phyloP scores from a whole-genome alignment of 768 basidiomycete genomes.

The Lactarius sp. region DNA sequence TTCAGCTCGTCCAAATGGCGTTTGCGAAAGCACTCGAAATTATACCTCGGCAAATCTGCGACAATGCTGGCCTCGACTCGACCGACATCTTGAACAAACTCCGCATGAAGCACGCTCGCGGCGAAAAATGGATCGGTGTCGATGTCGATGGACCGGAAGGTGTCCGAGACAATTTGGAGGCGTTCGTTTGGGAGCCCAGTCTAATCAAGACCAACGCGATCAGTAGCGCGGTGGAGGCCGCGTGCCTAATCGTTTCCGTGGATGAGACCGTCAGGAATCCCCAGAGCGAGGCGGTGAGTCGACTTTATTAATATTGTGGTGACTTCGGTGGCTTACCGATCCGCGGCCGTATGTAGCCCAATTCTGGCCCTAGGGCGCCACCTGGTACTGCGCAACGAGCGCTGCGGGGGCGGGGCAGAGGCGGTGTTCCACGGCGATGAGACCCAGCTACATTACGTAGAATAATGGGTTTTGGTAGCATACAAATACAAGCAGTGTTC shows the following conservation, averaged over 20 bases:
- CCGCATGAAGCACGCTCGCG: slow-evolving; percentile 90
- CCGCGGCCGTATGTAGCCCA: slow-evolving; percentile 43
- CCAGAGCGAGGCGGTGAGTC: slow-evolving; percentile 82
- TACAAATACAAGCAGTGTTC: background rate
- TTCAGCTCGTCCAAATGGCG: slow-evolving; percentile 88
- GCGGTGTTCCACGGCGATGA: slow-evolving; percentile 62
- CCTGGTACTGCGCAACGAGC: slow-evolving; percentile 89
- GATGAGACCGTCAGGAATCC: slow-evolving; percentile 98
- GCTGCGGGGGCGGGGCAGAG: slow-evolving; percentile 81
- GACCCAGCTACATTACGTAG: slow-evolving; percentile 19
- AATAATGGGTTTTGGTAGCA: slow-evolving; percentile 24
- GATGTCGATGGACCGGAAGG: slow-evolving; percentile 88
- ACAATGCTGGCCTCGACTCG: slow-evolving; percentile 96
- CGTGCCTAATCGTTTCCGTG: slow-evolving; percentile 90
- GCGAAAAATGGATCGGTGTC: slow-evolving; percentile 88
- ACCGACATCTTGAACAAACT: slow-evolving; percentile 97
- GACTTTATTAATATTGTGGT: background rate
- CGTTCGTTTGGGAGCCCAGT: slow-evolving; percentile 98
- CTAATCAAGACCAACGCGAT: slow-evolving; percentile 95
- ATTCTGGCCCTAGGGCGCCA: slow-evolving; percentile 83
- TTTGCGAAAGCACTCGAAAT: slow-evolving; percentile 97
- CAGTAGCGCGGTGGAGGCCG: slow-evolving; percentile 92
- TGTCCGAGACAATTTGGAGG: slow-evolving; percentile 93
- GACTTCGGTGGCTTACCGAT: slow-evolving; percentile 24
- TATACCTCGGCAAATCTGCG: slow-evolving; percentile 97